Evolutionary conservation across 2,329 filamentous ascomycete species (phyloP).

Genomic region (Apiospora kogelbergensis): DNA sequence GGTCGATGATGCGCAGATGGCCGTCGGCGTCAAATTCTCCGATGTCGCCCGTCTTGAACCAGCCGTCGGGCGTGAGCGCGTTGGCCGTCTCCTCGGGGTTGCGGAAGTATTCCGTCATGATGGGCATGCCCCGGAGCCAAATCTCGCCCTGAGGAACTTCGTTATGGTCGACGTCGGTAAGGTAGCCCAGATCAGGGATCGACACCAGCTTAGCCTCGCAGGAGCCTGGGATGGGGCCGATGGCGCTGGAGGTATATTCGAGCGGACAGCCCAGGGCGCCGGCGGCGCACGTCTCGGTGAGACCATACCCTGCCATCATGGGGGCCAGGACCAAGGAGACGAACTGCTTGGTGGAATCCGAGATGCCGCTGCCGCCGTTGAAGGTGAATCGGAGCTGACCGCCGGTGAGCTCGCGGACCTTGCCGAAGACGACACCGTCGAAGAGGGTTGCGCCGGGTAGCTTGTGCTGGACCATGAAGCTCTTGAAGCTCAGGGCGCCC

Average conservation of each 20-base stretch:
- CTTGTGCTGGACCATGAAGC: slow-evolving; percentile 54
- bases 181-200: slow-evolving; percentile 80
- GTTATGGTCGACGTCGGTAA: slow-evolving; percentile 54
- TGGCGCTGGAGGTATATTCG: slow-evolving; percentile 72
- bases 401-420: slow-evolving; percentile 86
- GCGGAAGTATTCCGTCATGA: slow-evolving; percentile 73
- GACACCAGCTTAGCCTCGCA: slow-evolving; percentile 85
- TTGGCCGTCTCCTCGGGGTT: slow-evolving; percentile 74
- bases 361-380: slow-evolving; percentile 82
- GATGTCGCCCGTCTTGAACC: slow-evolving; percentile 88
- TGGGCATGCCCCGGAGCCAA: slow-evolving; percentile 76
- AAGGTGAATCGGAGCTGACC: slow-evolving; percentile 77
- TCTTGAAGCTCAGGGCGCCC: slow-evolving; percentile 33
- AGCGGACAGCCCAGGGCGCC: slow-evolving; percentile 72
- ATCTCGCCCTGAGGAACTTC: slow-evolving; percentile 84
- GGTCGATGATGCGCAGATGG: slow-evolving; percentile 75
- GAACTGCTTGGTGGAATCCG: slow-evolving; percentile 83
- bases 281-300: slow-evolving; percentile 85
- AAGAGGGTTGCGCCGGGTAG: slow-evolving; percentile 67
- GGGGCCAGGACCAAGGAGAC: slow-evolving; percentile 85
- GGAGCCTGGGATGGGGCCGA: slow-evolving; percentile 72
- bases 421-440: slow-evolving; percentile 83
- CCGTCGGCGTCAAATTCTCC: slow-evolving; percentile 74
- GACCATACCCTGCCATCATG: slow-evolving; percentile 85
- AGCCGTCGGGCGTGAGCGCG: slow-evolving; percentile 69